Evolutionary conservation across 2,329 filamentous ascomycete species (phyloP), one percentile per base, ranked within the genome.

Genomic region (Lachnum nothofagi): DNA sequence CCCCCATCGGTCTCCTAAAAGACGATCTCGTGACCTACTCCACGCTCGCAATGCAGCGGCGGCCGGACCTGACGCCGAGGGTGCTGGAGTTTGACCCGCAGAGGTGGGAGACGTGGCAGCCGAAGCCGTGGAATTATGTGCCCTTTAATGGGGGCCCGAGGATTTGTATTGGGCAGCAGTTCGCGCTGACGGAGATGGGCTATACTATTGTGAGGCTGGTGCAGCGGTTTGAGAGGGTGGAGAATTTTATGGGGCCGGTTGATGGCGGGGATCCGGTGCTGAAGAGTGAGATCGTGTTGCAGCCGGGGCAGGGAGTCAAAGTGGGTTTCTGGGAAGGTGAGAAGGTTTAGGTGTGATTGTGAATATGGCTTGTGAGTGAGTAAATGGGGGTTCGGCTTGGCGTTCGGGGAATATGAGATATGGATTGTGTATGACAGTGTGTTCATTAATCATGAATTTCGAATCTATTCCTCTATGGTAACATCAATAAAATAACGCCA

Each of bases 121-220:
- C 82, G 0, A 77, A 76, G 61, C 78, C 79, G 0, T 87, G 84
- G 80, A 77, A 83, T 54, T 89, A 86, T 63, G 76, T 89, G 35
- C 85, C 86, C 3, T 88, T 89, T 67, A 88, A 88, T 63, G 83
- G 83, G 9, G 85, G 85, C 1, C 82, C 85, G 37, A 72, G 86
- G 25, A 85, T 88, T 62, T 88, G 86, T 67, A 80, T 90, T 51
- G 85, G 86, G 1, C 85, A 91, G 73, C 85, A 91, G 66, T 91
- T 90, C 65, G 88, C 87, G 12, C 68, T 91, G 40, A 88, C 85
- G 0, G 85, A 91, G 72, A 86, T 86, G 72, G 72, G 72, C 24
- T 91, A 91, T 63, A 82, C 85, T 8, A 74, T 89, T 52, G 82
- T 83, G 23, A 73, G 87, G 38, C 62, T 91, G 56, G 79, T 91